These are phyloP conservation scores for Chaetomium fimeti DNA, from an alignment of 495 filamentous ascomycete species.

Conservation along the genomic window DNA sequence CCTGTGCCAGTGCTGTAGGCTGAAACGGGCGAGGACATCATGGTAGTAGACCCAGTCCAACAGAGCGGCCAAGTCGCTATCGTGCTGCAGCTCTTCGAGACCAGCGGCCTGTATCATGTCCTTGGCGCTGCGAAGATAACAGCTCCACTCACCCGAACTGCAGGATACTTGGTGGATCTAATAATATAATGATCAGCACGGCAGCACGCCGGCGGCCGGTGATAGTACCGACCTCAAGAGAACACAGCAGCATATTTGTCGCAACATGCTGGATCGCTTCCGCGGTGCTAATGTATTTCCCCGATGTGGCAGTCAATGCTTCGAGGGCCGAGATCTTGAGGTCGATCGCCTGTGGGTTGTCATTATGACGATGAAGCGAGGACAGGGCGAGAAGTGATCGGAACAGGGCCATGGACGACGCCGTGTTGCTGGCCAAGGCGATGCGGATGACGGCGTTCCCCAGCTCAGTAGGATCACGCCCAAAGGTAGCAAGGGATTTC, in stretches of 20 bases:
- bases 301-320: conserved; percentile 26
- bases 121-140: conserved; percentile 33
- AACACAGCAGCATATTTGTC: conserved; percentile 39
- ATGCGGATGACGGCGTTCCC: conserved; percentile 32
- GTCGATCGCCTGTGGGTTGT: conserved; percentile 34
- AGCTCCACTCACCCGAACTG: conserved; percentile 31
- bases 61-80: conserved; percentile 30
- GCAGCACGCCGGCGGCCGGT: background rate
- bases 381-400: conserved; percentile 37
- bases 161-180: conserved; percentile 27
- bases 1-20: conserved; percentile 35
- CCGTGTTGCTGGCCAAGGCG: conserved; percentile 28
- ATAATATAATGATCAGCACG: background rate
- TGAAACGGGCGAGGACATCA: conserved; percentile 39
- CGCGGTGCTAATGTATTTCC: conserved; percentile 12
- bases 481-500: conserved; percentile 31
- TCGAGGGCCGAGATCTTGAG: conserved; percentile 36
- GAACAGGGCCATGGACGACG: conserved; percentile 29
- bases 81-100: conserved; percentile 4
- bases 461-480: conserved; percentile 24
- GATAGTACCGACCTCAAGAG: conserved; percentile 32
- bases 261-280: conserved; percentile 42
- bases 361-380: conserved; percentile 33
- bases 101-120: conserved; percentile 27
- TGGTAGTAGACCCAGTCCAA: conserved; percentile 43